These are phyloP conservation scores for Botrytis fragariae DNA, from an alignment of 2,329 filamentous ascomycete species.

Conservation along the genomic window DNA sequence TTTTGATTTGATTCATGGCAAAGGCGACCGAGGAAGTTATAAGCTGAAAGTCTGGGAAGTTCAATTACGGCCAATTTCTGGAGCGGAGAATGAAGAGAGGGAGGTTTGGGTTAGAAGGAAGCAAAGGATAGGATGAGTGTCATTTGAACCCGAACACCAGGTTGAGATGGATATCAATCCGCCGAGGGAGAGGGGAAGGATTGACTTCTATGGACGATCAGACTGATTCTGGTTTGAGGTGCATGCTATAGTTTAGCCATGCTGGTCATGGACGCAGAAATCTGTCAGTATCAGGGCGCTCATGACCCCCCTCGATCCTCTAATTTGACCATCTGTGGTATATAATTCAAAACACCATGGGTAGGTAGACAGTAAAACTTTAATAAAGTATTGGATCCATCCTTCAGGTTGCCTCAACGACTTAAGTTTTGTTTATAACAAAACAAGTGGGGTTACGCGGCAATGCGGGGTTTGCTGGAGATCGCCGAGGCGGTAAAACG, in stretches of 20 bases:
- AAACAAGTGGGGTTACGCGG: not conserved
- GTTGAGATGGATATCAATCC: not conserved
- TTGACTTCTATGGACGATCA: not conserved
- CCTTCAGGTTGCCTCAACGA: not conserved
- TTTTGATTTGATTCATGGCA: constrained; percentile 65
- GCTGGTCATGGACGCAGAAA: not conserved
- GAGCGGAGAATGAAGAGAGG: constrained; percentile 18
- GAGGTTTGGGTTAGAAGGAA: constrained; percentile 30
- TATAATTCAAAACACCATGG: not conserved
- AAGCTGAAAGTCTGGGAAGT: constrained; percentile 63
- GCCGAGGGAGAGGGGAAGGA: not conserved
- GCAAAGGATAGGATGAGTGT: constrained; percentile 27
- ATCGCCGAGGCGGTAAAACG: not conserved
- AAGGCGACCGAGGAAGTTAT: constrained; percentile 61
- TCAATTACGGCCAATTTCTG: constrained; percentile 45
- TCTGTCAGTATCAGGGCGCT: not conserved
- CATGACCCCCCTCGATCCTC: not conserved
- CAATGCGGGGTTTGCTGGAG: not conserved
- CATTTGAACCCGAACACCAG: constrained; percentile 12
- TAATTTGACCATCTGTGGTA: not conserved
- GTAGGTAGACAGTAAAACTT: not conserved
- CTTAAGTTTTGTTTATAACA: not conserved
- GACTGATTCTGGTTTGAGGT: not conserved
- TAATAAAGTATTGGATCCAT: not conserved
- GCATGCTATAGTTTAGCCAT: not conserved